Evolutionary conservation across 805 yeast species (phyloP), one percentile per base, ranked within the genome.

Genomic region (Dipodascus albidus): DNA sequence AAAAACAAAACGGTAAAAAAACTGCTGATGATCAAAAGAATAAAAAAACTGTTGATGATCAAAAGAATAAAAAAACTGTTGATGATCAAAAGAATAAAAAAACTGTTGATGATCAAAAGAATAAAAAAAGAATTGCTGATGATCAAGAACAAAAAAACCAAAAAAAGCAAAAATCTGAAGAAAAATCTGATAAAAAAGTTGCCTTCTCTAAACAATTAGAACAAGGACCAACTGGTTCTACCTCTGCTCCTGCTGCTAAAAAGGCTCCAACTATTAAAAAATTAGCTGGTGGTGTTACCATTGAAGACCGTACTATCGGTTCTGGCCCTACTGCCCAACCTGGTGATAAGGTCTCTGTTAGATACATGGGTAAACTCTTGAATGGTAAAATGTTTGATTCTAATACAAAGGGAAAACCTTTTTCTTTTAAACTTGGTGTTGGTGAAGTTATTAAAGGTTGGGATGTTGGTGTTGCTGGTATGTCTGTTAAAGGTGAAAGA

Each of bases 401-500:
- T 73, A 93, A 93, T 82, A 88, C 96, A 62, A 78, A 83, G 60
- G 99, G 99, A 65, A 91, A 88, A 77, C 99, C 99, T 66, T 93
- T 93, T 72, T 72, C 74, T 59, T 93, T 93, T 74, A 81, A 80
- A 58, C 79, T 93, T 63, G 99, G 99, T 65, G 86, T 85, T 70
- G 99, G 98, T 68, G 99, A 93, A 74, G 97, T 95, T 62, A 93
- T 93, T 77, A 87, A 87, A 72, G 99, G 98, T 60, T 93, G 96
- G 87, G 99, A 93, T 69, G 79, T 91, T 66, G 99, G 99, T 78
- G 93, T 93, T 64, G 89, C 91, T 55, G 98, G 98, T 69, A 90
- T 93, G 97, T 82, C 95, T 54, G 95, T 87, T 67, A 96, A 96
- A 66, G 98, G 98, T 68, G 99, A 93, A 79, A 90, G 99, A 80